Base-by-base conservation (phyloP, 768 basidiomycete species). In the Gyrodon lividus region DNA sequence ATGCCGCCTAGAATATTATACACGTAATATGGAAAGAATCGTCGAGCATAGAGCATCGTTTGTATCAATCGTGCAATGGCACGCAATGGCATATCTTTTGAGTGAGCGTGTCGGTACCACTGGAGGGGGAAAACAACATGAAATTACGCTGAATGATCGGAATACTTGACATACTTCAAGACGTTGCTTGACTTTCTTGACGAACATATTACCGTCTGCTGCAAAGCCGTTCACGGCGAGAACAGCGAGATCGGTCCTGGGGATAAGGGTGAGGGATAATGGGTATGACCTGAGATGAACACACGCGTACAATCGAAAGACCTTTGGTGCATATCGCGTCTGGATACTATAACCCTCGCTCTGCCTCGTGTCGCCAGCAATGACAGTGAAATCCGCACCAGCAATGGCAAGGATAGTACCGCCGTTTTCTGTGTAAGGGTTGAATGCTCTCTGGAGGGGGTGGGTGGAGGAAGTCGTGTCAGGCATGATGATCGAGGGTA, bases 1-100 rank as follows among this genome's bases (percentile, higher is more conserved):
- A 97, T 92, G 39, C 94, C 94, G 46, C 92, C 92, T 30, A 98
- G 84, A 65, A 98, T 93, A 71, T 95, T 95, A 77, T 92, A 95
- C 28, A 96, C 89, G 71, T 96, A 99, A 79, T 89, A 98, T 1
- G 97, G 97, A 83, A 99, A 99, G 77, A 97, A 96, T 46, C 96
- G 86, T 57, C 89, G 87, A 35, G 81, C 88, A 69, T 99, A 99
- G 23, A 99, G 81, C 92, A 98, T 96, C 16, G 95, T 97, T 70
- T 98, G 96, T 51, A 99, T 95, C 62, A 99, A 79, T 52, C 97
- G 84, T n/a, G 97, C 97, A 66, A 99, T 97, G 22, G 94, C 86
- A 56, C 88, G 87, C 33, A 99, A 79, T n/a, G 92, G 86, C 91
- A 98, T 98, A 60, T 93, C 92, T 72, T 97, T 97, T 55, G 92